Evolutionary conservation across 2,329 filamentous ascomycete species (phyloP).

Genomic region (Arthroderma sp.): DNA sequence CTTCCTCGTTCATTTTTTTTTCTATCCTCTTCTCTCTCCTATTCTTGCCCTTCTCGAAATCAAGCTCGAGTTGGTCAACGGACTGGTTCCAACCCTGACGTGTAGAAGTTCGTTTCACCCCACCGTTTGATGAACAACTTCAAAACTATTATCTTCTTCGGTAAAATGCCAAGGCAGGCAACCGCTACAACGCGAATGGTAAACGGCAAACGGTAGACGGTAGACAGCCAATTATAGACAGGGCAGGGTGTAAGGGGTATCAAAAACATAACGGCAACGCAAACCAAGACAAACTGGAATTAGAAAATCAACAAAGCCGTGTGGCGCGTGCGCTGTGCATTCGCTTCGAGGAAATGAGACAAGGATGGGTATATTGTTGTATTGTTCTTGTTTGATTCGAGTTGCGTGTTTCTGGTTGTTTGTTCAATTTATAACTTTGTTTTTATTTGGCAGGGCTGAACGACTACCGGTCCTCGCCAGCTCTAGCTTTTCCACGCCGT

Average conservation of each 20-base stretch:
- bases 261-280: not conserved
- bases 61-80: not conserved
- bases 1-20: not conserved
- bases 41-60: not conserved
- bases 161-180: not conserved
- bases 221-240: not conserved
- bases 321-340: not conserved
- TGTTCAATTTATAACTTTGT: not conserved
- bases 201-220: not conserved
- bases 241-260: not conserved
- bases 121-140: not conserved
- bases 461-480: slow-evolving; percentile 32
- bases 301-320: not conserved
- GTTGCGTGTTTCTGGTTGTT: not conserved
- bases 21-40: not conserved
- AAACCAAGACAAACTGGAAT: not conserved
- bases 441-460: not conserved
- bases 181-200: not conserved
- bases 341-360: not conserved
- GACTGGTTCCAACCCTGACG: not conserved
- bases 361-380: not conserved
- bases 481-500: slow-evolving; percentile 65
- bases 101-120: not conserved
- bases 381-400: not conserved
- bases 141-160: not conserved